These are phyloP conservation scores for Calcarisporium arbuscula DNA, from an alignment of 2,329 filamentous ascomycete species.

Conservation along the genomic window DNA sequence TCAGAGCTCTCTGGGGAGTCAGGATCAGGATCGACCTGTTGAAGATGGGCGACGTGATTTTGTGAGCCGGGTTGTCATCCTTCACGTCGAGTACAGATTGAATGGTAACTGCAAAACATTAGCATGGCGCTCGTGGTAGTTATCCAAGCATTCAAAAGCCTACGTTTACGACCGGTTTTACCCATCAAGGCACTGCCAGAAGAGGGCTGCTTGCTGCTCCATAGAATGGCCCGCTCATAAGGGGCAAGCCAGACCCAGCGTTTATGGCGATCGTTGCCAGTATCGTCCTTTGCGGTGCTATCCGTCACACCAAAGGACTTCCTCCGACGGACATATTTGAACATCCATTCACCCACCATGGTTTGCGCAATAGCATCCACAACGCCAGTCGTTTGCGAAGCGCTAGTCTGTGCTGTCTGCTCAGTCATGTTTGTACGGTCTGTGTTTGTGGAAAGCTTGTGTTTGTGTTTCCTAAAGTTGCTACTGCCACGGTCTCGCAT, in stretches of 20 bases:
- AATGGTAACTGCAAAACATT: slow-evolving; percentile 63
- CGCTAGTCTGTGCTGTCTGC: slow-evolving; percentile 42
- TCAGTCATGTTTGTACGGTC: slow-evolving; percentile 40
- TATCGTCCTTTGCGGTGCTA: slow-evolving; percentile 59
- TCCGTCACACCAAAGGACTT: slow-evolving; percentile 85
- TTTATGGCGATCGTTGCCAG: slow-evolving; percentile 77
- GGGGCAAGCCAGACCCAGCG: slow-evolving; percentile 98
- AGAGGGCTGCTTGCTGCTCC: slow-evolving; percentile 95
- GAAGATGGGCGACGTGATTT: slow-evolving; percentile 58
- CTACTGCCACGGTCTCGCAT: slow-evolving; percentile 33
- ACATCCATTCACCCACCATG: slow-evolving; percentile 98
- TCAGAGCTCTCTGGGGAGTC: slow-evolving; percentile 86
- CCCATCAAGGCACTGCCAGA: slow-evolving; percentile 83
- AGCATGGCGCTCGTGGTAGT: slow-evolving; percentile 17
- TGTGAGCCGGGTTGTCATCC: slow-evolving; percentile 82
- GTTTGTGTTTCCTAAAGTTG: slow-evolving; percentile 42
- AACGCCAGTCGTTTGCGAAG: slow-evolving; percentile 66
- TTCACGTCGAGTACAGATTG: slow-evolving; percentile 97
- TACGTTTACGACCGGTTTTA: slow-evolving; percentile 90
- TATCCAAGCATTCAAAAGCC: slow-evolving; percentile 35
- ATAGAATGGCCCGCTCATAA: slow-evolving; percentile 92
- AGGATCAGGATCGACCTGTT: slow-evolving; percentile 92
- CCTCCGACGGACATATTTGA: slow-evolving; percentile 78
- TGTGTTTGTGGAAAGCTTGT: slow-evolving; percentile 56
- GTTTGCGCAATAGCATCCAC: slow-evolving; percentile 96